Base-by-base conservation (phyloP, 2,329 filamentous ascomycete species). In the Keithomyces neogunnii region DNA sequence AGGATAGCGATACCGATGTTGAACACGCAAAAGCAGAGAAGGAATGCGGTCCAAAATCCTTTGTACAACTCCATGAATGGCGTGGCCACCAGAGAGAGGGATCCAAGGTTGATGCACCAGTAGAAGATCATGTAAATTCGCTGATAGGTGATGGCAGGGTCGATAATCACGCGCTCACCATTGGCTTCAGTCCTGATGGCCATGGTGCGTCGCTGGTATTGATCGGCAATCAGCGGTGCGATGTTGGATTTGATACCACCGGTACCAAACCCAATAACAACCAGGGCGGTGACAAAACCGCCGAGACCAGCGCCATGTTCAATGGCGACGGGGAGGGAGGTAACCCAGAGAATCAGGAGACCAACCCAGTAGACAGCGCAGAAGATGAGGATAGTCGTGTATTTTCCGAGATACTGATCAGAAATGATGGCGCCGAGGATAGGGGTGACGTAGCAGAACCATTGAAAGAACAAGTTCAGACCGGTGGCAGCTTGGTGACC, bases 111-210 rank as follows among this genome's bases (percentile, higher is more conserved):
- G 62, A 89, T 88, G 67, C 81, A 85, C 64, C 77, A 75, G 68
- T 88, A 88, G 70, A 88, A 88, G 62, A 88, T 78, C 81, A 82
- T 86, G 72, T 86, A 88, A 55, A 88, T 81, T 46, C 82, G 75
- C 60, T 84, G 80, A 55, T 84, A 77, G 1, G 85, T 88, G 50
- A 86, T 71, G 39, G 77, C 73, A 0, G 84, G 83, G 58, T 88
- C 84, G 30, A 86, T 77, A 56, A 88, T 75, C 50, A 88, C 81
- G 72, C 75, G 71, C 65, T 81, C 75, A 39, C 78, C 79, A 5
- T 57, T 66, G 57, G 70, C 65, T 43, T 76, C 66, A 2, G 71
- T 75, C 59, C 69, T 71, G 47, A 81, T 62, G 29, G 71, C 73
- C 71, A 75, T 81, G 52, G 61, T 57, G 46, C 66, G 63, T 65